Conservation (phyloP, 306 rosid genomes). For the Vicia faba region DNA sequence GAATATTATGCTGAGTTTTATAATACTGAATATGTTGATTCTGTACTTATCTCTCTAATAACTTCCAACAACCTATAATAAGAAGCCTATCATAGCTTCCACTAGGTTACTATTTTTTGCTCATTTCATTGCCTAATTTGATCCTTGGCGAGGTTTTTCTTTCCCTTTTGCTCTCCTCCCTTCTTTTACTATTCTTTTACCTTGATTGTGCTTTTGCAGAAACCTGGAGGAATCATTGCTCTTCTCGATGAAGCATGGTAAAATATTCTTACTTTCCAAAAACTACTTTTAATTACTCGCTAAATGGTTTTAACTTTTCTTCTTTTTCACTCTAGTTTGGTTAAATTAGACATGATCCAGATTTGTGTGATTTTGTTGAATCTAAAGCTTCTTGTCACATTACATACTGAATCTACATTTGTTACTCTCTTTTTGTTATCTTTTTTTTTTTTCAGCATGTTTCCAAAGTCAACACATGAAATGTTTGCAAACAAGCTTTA, state of each 20-base stretch:
- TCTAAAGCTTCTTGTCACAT: constrained; percentile 31
- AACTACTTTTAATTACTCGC: constrained; percentile 27
- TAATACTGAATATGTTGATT: no score
- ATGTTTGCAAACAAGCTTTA: constrained; percentile 95
- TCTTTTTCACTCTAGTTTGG: constrained; percentile 14
- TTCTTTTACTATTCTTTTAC: constrained; percentile 21
- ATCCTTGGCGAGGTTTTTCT: constrained; percentile 16
- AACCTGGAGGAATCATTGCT: constrained; percentile 97
- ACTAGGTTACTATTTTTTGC: constrained; percentile 27
- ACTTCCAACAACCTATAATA: no score
- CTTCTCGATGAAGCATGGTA: constrained; percentile 99
- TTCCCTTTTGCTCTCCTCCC: constrained; percentile 14
- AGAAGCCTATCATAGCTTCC: neutral
- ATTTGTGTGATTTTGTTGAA: constrained; percentile 31
- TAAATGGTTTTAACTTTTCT: constrained; percentile 28
- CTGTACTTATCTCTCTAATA: no score
- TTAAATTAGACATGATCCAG: constrained; percentile 33
- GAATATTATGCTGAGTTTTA: no score
- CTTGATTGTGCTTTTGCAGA: constrained; percentile 59
- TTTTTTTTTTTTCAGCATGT: constrained; percentile 77
- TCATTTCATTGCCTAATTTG: constrained; percentile 28
- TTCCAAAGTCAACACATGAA: constrained; percentile 99
- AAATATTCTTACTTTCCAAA: constrained; percentile 31
- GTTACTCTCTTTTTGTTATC: constrained; percentile 22
- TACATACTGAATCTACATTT: constrained; percentile 16